A percentile compares a stretch with the other conserved stretches of the same genome.
Evolutionary conservation across 2,329 filamentous ascomycete species (phyloP).

Genomic region (Acrodontium crateriforme): DNA sequence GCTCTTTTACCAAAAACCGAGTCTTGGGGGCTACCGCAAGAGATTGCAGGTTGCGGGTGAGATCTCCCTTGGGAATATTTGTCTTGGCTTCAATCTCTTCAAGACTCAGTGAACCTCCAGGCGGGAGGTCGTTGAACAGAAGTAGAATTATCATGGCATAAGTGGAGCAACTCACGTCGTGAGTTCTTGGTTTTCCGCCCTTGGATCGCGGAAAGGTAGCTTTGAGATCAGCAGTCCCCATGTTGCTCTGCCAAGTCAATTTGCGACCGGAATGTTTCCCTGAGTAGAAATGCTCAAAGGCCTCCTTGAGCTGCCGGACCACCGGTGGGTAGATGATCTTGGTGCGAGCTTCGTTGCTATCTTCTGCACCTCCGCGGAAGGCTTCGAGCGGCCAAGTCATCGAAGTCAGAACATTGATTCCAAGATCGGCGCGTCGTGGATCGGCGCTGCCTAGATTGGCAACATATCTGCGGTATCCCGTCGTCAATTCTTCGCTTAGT

Average conservation of each 20-base stretch:
- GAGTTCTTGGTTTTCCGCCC: slow-evolving; percentile 55
- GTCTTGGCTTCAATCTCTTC: slow-evolving; percentile 76
- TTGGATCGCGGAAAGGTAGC: slow-evolving; percentile 65
- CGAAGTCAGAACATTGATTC: slow-evolving; percentile 73
- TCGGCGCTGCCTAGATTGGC: slow-evolving; percentile 42
- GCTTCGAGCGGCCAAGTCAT: slow-evolving; percentile 92
- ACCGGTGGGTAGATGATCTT: slow-evolving; percentile 61
- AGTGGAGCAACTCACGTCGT: slow-evolving; percentile 85
- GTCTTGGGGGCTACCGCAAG: slow-evolving; percentile 75
- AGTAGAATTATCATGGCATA: slow-evolving; percentile 83
- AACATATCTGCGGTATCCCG: slow-evolving; percentile 60
- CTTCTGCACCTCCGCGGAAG: slow-evolving; percentile 47
- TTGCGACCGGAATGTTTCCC: slow-evolving; percentile 76
- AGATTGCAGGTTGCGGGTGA: slow-evolving; percentile 66
- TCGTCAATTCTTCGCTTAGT: slow-evolving; percentile 69
- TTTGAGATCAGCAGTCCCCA: slow-evolving; percentile 76
- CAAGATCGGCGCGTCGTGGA: slow-evolving; percentile 58
- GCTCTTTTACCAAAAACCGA: slow-evolving; percentile 65
- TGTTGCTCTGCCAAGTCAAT: slow-evolving; percentile 65
- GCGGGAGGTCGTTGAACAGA: slow-evolving; percentile 67
- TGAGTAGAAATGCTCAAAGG: slow-evolving; percentile 80
- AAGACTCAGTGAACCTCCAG: slow-evolving; percentile 38
- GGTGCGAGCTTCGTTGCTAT: slow-evolving; percentile 13
- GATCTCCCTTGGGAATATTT: slow-evolving; percentile 59
- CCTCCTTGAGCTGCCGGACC: slow-evolving; percentile 62